phyloP scores from a whole-genome alignment of 257 asterid genomes.

The Knoxia roxburghii region DNA sequence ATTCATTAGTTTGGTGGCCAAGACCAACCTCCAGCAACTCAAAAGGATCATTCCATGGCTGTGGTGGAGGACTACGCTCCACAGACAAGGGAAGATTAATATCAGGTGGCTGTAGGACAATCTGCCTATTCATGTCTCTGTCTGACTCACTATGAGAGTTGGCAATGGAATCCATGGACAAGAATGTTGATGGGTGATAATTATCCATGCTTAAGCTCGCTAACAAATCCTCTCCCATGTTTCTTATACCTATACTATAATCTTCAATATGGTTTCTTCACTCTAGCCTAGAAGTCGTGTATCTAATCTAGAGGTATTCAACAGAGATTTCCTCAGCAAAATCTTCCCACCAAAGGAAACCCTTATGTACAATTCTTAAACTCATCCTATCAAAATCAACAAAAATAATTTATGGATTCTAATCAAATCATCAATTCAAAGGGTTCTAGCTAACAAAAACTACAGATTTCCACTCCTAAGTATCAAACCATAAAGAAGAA shows the following conservation, averaged over 20 bases:
- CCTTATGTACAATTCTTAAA: background rate
- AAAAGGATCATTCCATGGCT: slow-evolving; percentile 49
- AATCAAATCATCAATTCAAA: slow-evolving; percentile 1
- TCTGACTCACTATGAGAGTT: slow-evolving; percentile 54
- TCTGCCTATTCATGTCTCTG: slow-evolving; percentile 55
- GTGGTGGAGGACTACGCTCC: slow-evolving; percentile 53
- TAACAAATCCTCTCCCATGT: slow-evolving; percentile 49
- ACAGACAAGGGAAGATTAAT: slow-evolving; percentile 66
- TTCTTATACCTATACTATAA: background rate
- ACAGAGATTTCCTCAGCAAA: background rate
- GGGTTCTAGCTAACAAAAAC: background rate
- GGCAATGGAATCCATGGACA: slow-evolving; percentile 74
- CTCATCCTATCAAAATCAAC: slow-evolving; percentile 7
- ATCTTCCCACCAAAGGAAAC: background rate
- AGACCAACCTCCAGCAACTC: slow-evolving; percentile 67
- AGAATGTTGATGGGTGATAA: slow-evolving; percentile 63
- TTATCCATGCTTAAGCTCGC: slow-evolving; percentile 58
- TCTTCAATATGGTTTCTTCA: background rate
- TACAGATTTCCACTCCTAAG: background rate
- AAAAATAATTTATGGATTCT: background rate
- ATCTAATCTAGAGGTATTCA: background rate
- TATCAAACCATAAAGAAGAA: background rate
- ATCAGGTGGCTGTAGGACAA: slow-evolving; percentile 54
- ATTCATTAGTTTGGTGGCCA: slow-evolving; percentile 46
- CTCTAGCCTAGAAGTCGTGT: background rate